Evolutionary conservation across 2,329 filamentous ascomycete species (phyloP).

Genomic region (Aaosphaeria pasadenensis): DNA sequence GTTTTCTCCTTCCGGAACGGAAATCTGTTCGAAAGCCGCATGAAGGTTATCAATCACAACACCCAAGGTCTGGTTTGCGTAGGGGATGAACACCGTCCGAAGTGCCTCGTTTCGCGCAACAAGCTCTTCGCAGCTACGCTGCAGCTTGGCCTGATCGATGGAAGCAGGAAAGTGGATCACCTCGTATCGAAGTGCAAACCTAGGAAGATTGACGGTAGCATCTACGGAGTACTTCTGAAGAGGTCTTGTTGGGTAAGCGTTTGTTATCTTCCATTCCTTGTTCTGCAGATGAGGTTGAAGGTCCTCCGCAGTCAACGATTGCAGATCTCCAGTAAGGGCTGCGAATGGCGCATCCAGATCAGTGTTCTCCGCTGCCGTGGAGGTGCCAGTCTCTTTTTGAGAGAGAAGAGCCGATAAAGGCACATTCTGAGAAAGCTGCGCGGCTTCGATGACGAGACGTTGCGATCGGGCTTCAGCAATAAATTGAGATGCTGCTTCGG

Average conservation of each 20-base stretch:
- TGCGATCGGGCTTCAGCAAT: constrained; percentile 38
- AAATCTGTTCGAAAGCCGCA: constrained; percentile 44
- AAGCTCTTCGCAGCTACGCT: constrained; percentile 53
- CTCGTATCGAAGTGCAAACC: constrained; percentile 63
- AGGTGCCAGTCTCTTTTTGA: constrained; percentile 30
- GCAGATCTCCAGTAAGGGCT: constrained; percentile 44
- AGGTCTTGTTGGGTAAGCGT: constrained; percentile 58
- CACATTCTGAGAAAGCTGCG: constrained; percentile 44
- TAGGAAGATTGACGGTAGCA: constrained; percentile 56
- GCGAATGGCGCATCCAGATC: constrained; percentile 49
- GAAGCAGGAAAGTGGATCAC: constrained; percentile 58
- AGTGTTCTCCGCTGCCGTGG: constrained; percentile 10
- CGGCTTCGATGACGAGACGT: constrained; percentile 40
- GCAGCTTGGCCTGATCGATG: constrained; percentile 50
- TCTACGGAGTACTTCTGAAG: constrained; percentile 59
- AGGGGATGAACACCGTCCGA: constrained; percentile 60
- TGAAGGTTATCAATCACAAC: constrained; percentile 57
- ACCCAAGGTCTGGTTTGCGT: constrained; percentile 50
- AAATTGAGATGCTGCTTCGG: constrained; percentile 45
- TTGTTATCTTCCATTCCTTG: constrained; percentile 50
- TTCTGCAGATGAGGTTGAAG: constrained; percentile 54
- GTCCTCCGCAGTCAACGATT: constrained; percentile 46
- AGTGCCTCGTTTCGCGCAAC: constrained; percentile 62
- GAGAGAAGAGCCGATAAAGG: constrained; percentile 35
- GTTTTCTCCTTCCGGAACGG: constrained; percentile 44